Evolutionary conservation across 805 yeast species (phyloP).

Genomic region (Kodamaea hsintzibuensis): DNA sequence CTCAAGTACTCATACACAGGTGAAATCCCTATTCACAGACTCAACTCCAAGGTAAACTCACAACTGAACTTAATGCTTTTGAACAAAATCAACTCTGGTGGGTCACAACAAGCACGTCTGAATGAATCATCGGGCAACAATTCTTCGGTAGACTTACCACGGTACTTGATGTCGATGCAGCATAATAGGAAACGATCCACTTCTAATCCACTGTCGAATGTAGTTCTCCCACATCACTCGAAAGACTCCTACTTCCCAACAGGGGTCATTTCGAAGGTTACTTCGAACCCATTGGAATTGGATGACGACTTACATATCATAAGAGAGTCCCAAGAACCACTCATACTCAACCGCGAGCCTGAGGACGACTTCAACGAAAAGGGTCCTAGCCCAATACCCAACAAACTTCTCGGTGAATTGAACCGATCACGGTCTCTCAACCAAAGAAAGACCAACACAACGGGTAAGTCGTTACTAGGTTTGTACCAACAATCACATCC

Average conservation of each 20-base stretch:
- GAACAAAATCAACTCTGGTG: slow-evolving; percentile 4
- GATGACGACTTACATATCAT: slow-evolving; percentile 24
- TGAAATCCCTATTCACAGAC: slow-evolving; percentile 38
- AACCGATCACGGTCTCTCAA: slow-evolving; percentile 29
- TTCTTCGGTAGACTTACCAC: slow-evolving; percentile 27
- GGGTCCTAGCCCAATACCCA: not conserved
- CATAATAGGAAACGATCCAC: slow-evolving; percentile 20
- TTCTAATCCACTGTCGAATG: slow-evolving; percentile 23
- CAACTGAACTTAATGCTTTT: slow-evolving; percentile 32
- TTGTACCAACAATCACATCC: slow-evolving; percentile 18
- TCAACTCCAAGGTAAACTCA: slow-evolving; percentile 43
- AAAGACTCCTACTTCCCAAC: slow-evolving; percentile 32
- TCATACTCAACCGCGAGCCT: slow-evolving; percentile 3
- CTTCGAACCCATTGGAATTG: slow-evolving; percentile 11
- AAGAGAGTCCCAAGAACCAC: slow-evolving; percentile 18
- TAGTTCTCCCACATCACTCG: slow-evolving; percentile 14
- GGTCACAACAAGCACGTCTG: slow-evolving; percentile 8
- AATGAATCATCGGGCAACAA: slow-evolving; percentile 21
- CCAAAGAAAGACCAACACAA: slow-evolving; percentile 15
- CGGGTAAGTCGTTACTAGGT: slow-evolving; percentile 18
- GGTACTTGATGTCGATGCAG: slow-evolving; percentile 13
- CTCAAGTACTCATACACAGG: slow-evolving; percentile 38
- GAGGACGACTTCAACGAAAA: slow-evolving; percentile 2
- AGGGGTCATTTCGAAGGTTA: slow-evolving; percentile 11
- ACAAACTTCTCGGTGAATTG: slow-evolving; percentile 12